Base-by-base conservation (phyloP, 176 grass and related monocot species). In the Elaeis guineensis region DNA sequence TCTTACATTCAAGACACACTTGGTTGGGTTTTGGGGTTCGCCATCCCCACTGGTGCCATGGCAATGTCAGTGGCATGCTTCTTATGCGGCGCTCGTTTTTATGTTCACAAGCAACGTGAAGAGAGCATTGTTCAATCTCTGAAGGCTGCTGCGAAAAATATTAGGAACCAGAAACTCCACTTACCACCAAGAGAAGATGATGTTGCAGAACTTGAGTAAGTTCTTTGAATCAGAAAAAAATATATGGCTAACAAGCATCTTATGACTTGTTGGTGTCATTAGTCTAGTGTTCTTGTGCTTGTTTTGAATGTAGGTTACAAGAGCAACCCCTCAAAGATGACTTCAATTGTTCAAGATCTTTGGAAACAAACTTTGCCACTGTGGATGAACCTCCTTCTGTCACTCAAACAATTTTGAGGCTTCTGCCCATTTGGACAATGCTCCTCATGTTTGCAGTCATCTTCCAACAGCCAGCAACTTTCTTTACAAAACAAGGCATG, bases 401-500 rank as follows among this genome's bases (percentile, higher is more conserved):
- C 25, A 73, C 19, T 3, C 84, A 73, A 71, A 32, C 58, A 53
- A 90, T 95, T 19, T 32, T 81, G 6, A 60, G 80, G 70, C 70
- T 95, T 6, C 64, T 95, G 0, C 90, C 90, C 3, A 84, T 95
- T 56, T 95, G 90, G 90, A 58, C 64, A 3, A 71, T 61, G 71
- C 75, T 95, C 23, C 83, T 95, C 16, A 79, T 87, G 65, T 97
- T 97, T 68, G 87, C 87, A 2, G 87, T 97, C 50, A 97, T 89
- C 51, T 97, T 91, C 69, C 93, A 97, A 65, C 93, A 91, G 55
- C 93, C 93, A 3, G 61, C 66, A 50, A 97, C 93, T 4, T 91
- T 97, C 84, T 97, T 91, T 70, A 97, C 87, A 3, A 85, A 89
- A 72, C 93, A 97, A 71, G 93, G 93, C 4, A 83, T 70, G 78